A percentile compares a stretch with the other conserved stretches of the same genome.
Evolutionary conservation across 768 basidiomycete species (phyloP).

Genomic region (Cystofilobasidium ferigula): DNA sequence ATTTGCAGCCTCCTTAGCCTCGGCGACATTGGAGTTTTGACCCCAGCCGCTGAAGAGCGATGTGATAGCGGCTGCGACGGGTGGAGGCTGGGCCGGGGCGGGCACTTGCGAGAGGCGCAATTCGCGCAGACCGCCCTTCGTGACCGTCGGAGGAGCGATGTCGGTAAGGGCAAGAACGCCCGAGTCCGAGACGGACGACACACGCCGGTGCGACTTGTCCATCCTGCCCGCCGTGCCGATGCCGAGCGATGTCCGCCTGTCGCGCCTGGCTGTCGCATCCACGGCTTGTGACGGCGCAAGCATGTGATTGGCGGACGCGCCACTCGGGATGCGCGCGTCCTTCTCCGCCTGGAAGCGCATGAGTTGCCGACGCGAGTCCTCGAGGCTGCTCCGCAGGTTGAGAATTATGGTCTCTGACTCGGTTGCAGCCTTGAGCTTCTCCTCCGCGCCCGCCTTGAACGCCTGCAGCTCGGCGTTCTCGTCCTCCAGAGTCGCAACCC

Average conservation of each 20-base stretch:
- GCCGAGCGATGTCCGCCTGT: slow-evolving; percentile 23
- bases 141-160: background rate
- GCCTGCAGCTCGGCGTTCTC: slow-evolving; percentile 5
- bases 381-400: slow-evolving; percentile 12
- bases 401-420: slow-evolving; percentile 6
- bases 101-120: background rate
- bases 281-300: background rate
- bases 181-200: slow-evolving; percentile 4
- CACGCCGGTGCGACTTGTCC: background rate
- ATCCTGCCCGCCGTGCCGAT: background rate
- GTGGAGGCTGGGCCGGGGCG: background rate
- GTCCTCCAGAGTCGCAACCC: slow-evolving; percentile 18
- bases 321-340: slow-evolving; percentile 6
- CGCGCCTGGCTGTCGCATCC: slow-evolving; percentile 13
- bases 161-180: background rate
- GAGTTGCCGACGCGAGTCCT: slow-evolving; percentile 13
- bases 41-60: slow-evolving; percentile 1
- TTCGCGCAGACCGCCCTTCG: background rate
- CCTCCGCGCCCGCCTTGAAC: background rate
- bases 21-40: background rate
- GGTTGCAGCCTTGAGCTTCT: background rate
- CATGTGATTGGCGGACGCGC: background rate
- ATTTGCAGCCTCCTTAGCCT: background rate
- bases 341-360: slow-evolving; percentile 23
- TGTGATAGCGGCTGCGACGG: background rate